Base-by-base conservation (phyloP, 1,139 yeast species). In the Lodderomyces metapsilosis region DNA sequence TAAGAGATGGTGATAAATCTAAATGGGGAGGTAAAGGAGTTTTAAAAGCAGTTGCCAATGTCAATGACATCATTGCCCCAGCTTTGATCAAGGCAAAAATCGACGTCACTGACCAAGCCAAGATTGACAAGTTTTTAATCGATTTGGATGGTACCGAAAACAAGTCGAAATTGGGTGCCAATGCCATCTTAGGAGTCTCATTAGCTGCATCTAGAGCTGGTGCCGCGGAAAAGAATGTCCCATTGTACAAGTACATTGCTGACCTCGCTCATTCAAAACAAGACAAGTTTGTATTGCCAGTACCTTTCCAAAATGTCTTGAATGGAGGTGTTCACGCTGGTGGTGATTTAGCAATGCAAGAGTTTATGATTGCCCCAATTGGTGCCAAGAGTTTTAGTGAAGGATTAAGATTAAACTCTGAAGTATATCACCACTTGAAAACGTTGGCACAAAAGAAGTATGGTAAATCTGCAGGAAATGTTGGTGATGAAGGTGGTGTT, bases 401-500 rank as follows among this genome's bases (percentile, higher is more conserved):
- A 75, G 97, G 94, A 57, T 74, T 91, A 70, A 86, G 96, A 78
- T 85, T 87, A 56, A 96, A 96, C 69, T 75, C 96, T 52, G 98
- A 91, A 78, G 95, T 89, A 58, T 91, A 91, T 88, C 96, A 88
- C 80, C 77, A 79, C 75, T 83, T 91, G 72, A 91, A 91, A 80
- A 71, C 89, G 52, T 76, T 86, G 61, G 84, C 97, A 68, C 87
- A 87, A 82, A 82, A 86, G 82, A 78, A 75, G 70, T 91, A 89
- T 81, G 98, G 98, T 67, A 84, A 86, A 65, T 84, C 95, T 52
- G 98, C 98, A 61, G 97, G 96, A 75, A 91, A 91, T 77, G 97
- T 91, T 66, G 98, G 98, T 82, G 98, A 91, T 73, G 97, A 91
- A 80, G 97, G 98, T 83, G 98, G 98, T 80, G 96, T 91, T 78